These are phyloP conservation scores for Glycine tomentella DNA, from an alignment of 306 rosid genomes.

Conservation along the genomic window DNA sequence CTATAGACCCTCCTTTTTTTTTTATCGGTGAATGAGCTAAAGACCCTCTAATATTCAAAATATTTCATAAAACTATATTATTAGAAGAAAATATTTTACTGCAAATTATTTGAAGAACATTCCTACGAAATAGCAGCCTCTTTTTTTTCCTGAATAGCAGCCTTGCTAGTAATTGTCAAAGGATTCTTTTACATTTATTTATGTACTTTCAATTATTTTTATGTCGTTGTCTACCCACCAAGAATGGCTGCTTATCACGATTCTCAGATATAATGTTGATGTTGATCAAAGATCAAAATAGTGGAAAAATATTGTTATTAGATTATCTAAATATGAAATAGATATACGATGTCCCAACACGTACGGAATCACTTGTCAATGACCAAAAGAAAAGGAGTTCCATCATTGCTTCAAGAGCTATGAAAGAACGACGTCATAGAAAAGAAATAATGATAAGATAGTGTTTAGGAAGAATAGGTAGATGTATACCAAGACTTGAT, in stretches of 20 bases:
- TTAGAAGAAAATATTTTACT: no score
- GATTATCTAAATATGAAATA: not conserved
- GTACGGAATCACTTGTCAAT: conserved; percentile 2
- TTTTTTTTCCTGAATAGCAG: no score
- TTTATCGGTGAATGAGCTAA: no score
- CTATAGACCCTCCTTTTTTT: no score
- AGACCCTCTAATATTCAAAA: no score
- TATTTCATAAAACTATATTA: no score
- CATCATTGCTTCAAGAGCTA: not conserved
- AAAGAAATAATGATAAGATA: not conserved
- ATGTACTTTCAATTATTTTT: not conserved
- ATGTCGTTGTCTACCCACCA: not conserved
- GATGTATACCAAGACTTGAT: conserved; percentile 11
- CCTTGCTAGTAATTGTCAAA: not conserved
- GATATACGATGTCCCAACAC: not conserved
- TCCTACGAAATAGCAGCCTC: not conserved
- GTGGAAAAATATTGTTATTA: not conserved
- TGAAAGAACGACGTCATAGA: no score
- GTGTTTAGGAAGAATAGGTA: conserved; percentile 21
- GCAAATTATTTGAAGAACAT: no score
- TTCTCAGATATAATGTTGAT: not conserved
- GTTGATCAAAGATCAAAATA: not conserved
- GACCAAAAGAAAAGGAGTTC: not conserved
- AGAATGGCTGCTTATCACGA: not conserved
- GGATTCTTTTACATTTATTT: not conserved